These are phyloP conservation scores for Clarkia xantiana DNA, from an alignment of 345 rosid species.

Conservation along the genomic window DNA sequence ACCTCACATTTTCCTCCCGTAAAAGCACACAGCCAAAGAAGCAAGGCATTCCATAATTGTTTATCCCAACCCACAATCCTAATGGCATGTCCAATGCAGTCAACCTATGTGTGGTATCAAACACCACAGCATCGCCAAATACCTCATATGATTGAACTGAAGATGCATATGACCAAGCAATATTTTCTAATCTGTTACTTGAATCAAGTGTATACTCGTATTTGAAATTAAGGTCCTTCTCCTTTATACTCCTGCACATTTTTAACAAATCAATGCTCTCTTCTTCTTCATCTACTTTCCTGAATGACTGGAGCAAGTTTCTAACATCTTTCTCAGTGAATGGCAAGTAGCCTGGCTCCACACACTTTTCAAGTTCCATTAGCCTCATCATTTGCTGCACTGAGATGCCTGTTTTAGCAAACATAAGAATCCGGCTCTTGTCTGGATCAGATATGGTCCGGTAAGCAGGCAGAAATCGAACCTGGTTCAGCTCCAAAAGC, in stretches of 20 bases:
- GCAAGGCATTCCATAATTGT: conserved; percentile 93
- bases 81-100: conserved; percentile 94
- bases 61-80: conserved; percentile 88
- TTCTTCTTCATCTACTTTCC: conserved; percentile 75
- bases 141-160: conserved; percentile 71
- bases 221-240: conserved; percentile 80
- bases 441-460: conserved; percentile 84
- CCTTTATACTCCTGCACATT: conserved; percentile 84
- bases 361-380: conserved; percentile 93
- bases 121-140: conserved; percentile 90
- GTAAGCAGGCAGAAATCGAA: conserved; percentile 92
- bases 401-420: conserved; percentile 89
- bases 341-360: conserved; percentile 87
- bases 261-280: conserved; percentile 73
- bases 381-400: conserved; percentile 98
- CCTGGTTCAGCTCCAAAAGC: conserved; percentile 80
- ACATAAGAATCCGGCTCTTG: conserved; percentile 82
- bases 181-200: conserved; percentile 54
- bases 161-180: conserved; percentile 90
- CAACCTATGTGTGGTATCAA: conserved; percentile 83
- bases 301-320: conserved; percentile 83
- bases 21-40: conserved; percentile 84
- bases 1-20: conserved; percentile 64
- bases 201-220: conserved; percentile 62
- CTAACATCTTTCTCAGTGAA: conserved; percentile 97